A percentile compares a stretch with the other conserved stretches of the same genome.
phyloP scores from a whole-genome alignment of 169 alveolate species.

The Eimeria tenella region DNA sequence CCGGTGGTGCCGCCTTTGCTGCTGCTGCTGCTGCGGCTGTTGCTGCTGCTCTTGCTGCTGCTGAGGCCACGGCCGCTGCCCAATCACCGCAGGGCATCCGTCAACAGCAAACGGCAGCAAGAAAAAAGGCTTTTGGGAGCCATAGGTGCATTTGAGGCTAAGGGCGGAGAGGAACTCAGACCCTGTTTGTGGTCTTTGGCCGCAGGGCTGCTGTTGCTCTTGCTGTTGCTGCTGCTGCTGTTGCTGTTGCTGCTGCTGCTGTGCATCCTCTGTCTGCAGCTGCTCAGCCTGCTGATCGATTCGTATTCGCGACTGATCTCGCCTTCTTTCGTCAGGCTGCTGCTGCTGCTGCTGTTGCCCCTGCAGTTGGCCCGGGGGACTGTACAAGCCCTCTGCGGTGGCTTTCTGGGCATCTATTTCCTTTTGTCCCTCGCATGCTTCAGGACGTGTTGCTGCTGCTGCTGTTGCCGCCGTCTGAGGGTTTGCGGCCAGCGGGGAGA shows the following conservation, averaged over 20 bases:
- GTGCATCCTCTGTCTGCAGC: not conserved
- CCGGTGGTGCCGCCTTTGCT: not conserved
- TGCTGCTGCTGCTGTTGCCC: slow-evolving; percentile 10
- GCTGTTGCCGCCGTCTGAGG: not conserved
- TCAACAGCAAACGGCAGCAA: slow-evolving; percentile 59
- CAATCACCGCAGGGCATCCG: slow-evolving; percentile 50
- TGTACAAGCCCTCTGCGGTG: not conserved
- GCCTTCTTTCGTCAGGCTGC: not conserved
- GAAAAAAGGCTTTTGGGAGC: slow-evolving; percentile 55
- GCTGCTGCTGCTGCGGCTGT: slow-evolving; percentile 9
- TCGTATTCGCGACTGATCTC: not conserved
- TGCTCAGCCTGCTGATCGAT: not conserved
- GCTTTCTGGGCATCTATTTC: not conserved
- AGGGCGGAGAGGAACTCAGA: slow-evolving; percentile 41
- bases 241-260: slow-evolving; percentile 11
- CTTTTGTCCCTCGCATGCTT: not conserved
- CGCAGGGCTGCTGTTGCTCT: slow-evolving; percentile 9
- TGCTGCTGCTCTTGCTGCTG: slow-evolving; percentile 41
- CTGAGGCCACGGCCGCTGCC: slow-evolving; percentile 65
- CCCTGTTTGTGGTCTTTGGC: not conserved
- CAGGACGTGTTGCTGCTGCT: slow-evolving; percentile 22
- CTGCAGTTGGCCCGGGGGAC: not conserved
- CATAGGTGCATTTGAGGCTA: not conserved
- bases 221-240: slow-evolving; percentile 3
- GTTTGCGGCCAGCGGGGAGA: not conserved